Percentiles rank a stretch among this genome's conserved stretches.
Conservation (phyloP, 1,139 yeast genomes). For the Nakaseomyces bracarensis region DNA sequence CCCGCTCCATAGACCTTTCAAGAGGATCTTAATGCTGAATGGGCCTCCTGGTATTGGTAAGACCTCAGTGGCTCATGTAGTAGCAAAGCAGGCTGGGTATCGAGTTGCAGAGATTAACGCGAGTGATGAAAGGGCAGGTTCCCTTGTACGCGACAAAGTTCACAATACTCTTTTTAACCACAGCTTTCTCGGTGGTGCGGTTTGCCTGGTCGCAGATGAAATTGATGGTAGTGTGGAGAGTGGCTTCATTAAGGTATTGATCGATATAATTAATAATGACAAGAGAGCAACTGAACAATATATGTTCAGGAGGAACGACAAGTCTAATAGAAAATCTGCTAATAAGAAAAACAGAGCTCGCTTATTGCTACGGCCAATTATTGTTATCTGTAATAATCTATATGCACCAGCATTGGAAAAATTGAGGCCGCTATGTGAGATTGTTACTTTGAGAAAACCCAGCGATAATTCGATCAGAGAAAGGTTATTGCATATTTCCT, state of each 20-base stretch:
- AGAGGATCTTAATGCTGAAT: conserved; percentile 61
- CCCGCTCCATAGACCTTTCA: conserved; percentile 60
- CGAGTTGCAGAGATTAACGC: conserved; percentile 82
- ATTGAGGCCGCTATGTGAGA: conserved; percentile 63
- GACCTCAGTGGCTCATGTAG: conserved; percentile 78
- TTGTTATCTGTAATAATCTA: conserved; percentile 85
- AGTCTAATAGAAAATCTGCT: conserved; percentile 25
- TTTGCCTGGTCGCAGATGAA: conserved; percentile 81
- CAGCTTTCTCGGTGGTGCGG: conserved; percentile 51
- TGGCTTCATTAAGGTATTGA: conserved; percentile 65
- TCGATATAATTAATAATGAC: conserved; percentile 57
- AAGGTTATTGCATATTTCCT: conserved; percentile 44
- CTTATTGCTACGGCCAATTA: conserved; percentile 69
- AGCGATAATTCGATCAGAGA: conserved; percentile 41
- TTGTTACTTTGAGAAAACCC: conserved; percentile 58
- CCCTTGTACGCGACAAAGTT: conserved; percentile 51
- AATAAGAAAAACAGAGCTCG: conserved; percentile 31
- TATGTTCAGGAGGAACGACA: conserved; percentile 15
- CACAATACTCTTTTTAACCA: conserved; percentile 61
- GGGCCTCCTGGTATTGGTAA: conserved; percentile 98
- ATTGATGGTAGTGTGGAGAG: conserved; percentile 81
- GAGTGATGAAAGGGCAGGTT: conserved; percentile 68
- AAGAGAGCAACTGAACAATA: conserved; percentile 39
- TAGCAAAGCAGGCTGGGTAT: conserved; percentile 78
- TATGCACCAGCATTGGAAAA: conserved; percentile 67